Conservation (phyloP, 2,329 filamentous ascomycete genomes). For the Trematosphaeria pertusa region DNA sequence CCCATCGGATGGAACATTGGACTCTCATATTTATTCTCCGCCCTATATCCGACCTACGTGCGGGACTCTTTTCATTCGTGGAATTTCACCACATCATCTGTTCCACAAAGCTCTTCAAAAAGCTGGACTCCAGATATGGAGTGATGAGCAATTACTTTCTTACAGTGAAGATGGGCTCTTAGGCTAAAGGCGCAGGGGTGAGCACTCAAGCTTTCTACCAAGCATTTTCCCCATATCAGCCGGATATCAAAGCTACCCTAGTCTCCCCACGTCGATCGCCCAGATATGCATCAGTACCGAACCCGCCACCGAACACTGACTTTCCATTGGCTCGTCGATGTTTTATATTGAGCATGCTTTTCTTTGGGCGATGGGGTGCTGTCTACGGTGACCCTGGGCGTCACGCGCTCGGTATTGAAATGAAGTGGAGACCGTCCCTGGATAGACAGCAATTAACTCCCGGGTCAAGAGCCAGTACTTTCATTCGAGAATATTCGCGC, state of each 20-base stretch:
- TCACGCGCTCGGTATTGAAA: slow-evolving; percentile 1
- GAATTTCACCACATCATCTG: too few species aligned
- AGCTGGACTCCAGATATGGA: background rate
- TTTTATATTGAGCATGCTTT: too few species aligned
- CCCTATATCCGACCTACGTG: background rate
- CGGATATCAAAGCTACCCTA: slow-evolving; percentile 18
- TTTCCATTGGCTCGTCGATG: too few species aligned
- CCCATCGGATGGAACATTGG: background rate
- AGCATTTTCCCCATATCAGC: slow-evolving; percentile 26
- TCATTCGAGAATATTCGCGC: slow-evolving; percentile 10
- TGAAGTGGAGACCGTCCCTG: background rate
- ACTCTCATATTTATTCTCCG: slow-evolving; percentile 11
- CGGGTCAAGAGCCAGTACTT: slow-evolving; percentile 7
- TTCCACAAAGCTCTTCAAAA: slow-evolving; percentile 1
- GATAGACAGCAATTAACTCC: slow-evolving; percentile 10
- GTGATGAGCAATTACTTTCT: background rate
- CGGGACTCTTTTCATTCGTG: slow-evolving; percentile 14
- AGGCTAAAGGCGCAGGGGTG: slow-evolving; percentile 25
- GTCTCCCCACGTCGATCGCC: slow-evolving; percentile 19
- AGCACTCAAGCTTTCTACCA: slow-evolving; percentile 35
- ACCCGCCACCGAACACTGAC: too few species aligned
- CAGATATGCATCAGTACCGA: too few species aligned
- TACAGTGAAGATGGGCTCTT: background rate
- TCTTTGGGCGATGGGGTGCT: background rate
- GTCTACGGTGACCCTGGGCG: background rate